Percentiles rank a stretch among this genome's conserved stretches.
Evolutionary conservation across 2,329 filamentous ascomycete genomes (phyloP).

Genomic region (Ophiostoma ips): DNA sequence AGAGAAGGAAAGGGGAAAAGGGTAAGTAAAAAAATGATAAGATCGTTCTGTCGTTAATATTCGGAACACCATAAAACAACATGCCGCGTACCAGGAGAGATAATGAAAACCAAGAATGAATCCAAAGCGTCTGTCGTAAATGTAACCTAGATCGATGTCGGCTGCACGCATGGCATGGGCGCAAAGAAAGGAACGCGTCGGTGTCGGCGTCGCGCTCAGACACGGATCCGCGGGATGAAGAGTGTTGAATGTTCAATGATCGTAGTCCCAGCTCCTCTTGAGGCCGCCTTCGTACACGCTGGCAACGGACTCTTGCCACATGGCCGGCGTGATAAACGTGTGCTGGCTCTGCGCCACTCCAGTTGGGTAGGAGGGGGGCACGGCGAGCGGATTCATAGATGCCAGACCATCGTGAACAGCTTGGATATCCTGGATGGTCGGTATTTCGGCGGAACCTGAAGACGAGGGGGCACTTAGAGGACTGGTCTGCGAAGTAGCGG

Average conservation of each 20-base stretch:
- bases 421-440: slow-evolving; percentile 39
- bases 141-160: neutral
- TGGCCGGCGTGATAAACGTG: slow-evolving; percentile 52
- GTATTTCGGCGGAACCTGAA: slow-evolving; percentile 39
- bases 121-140: neutral
- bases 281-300: slow-evolving; percentile 53
- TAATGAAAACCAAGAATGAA: neutral
- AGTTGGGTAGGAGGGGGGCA: slow-evolving; percentile 35
- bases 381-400: slow-evolving; percentile 31
- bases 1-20: neutral
- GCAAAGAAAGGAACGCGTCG: neutral
- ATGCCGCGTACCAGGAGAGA: slow-evolving; percentile 3
- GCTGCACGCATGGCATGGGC: neutral
- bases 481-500: slow-evolving; percentile 31
- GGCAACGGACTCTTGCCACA: slow-evolving; percentile 61
- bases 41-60: slow-evolving; percentile 7
- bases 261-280: slow-evolving; percentile 49
- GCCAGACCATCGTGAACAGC: slow-evolving; percentile 31
- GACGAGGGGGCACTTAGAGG: slow-evolving; percentile 39
- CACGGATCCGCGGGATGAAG: no score
- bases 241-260: no score
- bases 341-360: slow-evolving; percentile 27
- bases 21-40: neutral
- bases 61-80: neutral
- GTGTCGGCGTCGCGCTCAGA: neutral